Conservation (phyloP, 2,329 filamentous ascomycete genomes). For the Botrytis fragariae region DNA sequence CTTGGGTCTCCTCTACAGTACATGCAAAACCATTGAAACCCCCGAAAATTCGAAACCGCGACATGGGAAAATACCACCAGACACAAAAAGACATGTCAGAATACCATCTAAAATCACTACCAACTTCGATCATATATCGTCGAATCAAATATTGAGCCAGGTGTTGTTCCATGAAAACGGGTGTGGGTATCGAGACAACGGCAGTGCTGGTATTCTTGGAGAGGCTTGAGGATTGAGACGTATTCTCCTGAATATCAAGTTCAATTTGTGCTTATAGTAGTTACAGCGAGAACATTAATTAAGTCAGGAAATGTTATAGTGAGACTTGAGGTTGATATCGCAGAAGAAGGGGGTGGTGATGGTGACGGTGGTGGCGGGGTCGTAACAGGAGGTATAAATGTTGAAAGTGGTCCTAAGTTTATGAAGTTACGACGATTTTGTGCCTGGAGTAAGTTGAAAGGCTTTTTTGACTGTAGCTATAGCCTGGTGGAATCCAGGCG, state of each 20-base stretch:
- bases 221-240: background rate
- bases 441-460: background rate
- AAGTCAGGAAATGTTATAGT: background rate
- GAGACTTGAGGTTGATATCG: no score
- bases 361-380: background rate
- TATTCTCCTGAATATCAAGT: background rate
- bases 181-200: background rate
- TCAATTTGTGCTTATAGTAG: background rate
- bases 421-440: background rate
- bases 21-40: background rate
- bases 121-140: background rate
- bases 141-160: background rate
- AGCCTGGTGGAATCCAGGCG: no score
- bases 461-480: background rate
- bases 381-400: background rate
- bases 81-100: background rate
- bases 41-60: background rate
- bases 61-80: background rate
- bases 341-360: no score
- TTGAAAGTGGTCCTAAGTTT: background rate
- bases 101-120: background rate
- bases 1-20: background rate
- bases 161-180: background rate
- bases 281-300: background rate
- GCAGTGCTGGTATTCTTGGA: background rate